Evolutionary conservation across 179 eudicot genomes (phyloP).

Genomic region (Pouteria campechiana): DNA sequence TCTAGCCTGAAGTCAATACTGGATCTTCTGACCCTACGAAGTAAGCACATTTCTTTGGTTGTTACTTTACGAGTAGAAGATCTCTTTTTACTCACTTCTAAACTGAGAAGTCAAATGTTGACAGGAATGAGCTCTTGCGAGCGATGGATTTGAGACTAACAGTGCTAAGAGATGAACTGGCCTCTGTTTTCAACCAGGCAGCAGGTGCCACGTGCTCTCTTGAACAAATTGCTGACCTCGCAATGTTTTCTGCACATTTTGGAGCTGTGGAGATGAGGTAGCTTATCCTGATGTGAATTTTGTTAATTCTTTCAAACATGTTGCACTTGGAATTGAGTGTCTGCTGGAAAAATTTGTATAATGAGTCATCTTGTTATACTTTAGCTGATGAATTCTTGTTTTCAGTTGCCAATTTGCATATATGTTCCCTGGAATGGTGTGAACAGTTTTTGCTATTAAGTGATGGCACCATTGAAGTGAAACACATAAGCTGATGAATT

Average conservation of each 20-base stretch:
- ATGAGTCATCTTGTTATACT: too few relatives aligned
- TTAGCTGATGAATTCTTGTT: too few relatives aligned
- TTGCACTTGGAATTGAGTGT: too few relatives aligned
- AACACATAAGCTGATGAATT: too few relatives aligned
- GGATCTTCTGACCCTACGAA: slow-evolving; percentile 60
- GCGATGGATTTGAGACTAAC: slow-evolving; percentile 80
- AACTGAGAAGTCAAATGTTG: slow-evolving; percentile 11
- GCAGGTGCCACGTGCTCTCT: slow-evolving; percentile 36
- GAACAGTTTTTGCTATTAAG: too few relatives aligned
- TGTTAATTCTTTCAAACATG: too few relatives aligned
- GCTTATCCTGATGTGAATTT: too few relatives aligned
- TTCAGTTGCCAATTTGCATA: too few relatives aligned
- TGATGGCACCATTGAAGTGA: too few relatives aligned
- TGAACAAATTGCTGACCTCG: slow-evolving; percentile 35
- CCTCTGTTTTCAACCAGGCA: slow-evolving; percentile 45
- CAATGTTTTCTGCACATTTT: slow-evolving; percentile 51
- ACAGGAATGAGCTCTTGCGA: slow-evolving; percentile 78
- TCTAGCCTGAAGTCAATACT: slow-evolving; percentile 41
- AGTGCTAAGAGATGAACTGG: slow-evolving; percentile 54
- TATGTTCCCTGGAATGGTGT: too few relatives aligned
- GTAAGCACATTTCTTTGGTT: slow-evolving; percentile 17
- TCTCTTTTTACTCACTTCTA: slow-evolving; percentile 3
- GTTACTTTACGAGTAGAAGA: neutral
- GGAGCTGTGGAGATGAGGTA: slow-evolving; percentile 60
- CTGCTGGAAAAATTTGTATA: too few relatives aligned